Percentiles rank a stretch among this genome's conserved stretches.
These are phyloP conservation scores for Globisporangium paroecandrum DNA, from an alignment of 352 stramenopile genomes.

Conservation along the genomic window DNA sequence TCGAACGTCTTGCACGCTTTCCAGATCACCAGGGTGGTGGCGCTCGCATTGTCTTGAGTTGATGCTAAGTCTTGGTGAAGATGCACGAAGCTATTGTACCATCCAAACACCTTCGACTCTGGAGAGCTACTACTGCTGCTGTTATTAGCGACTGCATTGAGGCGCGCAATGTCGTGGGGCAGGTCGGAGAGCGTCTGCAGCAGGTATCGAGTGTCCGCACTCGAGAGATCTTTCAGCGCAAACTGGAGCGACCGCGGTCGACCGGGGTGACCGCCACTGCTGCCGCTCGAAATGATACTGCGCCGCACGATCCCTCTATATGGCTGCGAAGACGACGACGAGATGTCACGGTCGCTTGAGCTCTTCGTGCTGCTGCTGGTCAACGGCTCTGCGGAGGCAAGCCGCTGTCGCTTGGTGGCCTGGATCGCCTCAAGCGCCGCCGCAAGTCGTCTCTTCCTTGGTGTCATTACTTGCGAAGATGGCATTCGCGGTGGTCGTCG, in stretches of 20 bases:
- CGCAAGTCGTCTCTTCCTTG: neutral
- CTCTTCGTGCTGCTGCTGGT: neutral
- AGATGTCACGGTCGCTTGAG: neutral
- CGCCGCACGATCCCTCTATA: conserved; percentile 4
- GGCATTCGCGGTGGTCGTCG: neutral
- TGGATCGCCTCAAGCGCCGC: neutral
- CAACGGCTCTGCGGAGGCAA: neutral
- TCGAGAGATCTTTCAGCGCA: conserved; percentile 32
- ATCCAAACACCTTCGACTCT: conserved; percentile 21
- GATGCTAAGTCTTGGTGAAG: neutral
- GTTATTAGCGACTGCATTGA: conserved; percentile 23
- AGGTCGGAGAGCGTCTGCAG: conserved; percentile 33
- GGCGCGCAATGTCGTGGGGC: conserved; percentile 35
- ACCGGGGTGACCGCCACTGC: neutral
- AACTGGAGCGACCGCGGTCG: conserved; percentile 36
- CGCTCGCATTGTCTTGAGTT: conserved; percentile 5
- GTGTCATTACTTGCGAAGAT: neutral
- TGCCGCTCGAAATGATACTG: neutral
- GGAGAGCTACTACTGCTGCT: conserved; percentile 25
- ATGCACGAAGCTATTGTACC: conserved; percentile 25
- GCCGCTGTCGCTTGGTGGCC: neutral
- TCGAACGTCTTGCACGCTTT: conserved; percentile 43
- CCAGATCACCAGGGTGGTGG: conserved; percentile 28
- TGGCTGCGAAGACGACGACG: neutral
- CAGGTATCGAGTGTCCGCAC: conserved; percentile 30